Percentiles rank a stretch among this genome's conserved stretches.
phyloP scores from a whole-genome alignment of 495 filamentous ascomycete species.

The Hypomontagnella submonticulosa region DNA sequence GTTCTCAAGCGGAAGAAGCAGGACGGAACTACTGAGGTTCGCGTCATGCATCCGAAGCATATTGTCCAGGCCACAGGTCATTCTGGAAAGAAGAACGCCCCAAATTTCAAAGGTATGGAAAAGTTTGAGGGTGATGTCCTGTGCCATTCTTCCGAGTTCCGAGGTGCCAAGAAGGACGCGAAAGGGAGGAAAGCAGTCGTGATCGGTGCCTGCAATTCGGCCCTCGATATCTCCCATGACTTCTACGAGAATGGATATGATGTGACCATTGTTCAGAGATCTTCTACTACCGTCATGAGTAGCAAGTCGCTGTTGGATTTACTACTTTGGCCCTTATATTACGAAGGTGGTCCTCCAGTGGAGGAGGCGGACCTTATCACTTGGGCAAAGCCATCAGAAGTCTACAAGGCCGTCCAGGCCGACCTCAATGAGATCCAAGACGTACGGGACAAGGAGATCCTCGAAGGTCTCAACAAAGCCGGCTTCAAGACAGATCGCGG shows the following conservation, averaged over 20 bases:
- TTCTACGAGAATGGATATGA: conserved; percentile 82
- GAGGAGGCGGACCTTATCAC: conserved; percentile 72
- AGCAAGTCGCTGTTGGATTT: conserved; percentile 61
- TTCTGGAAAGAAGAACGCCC: conserved; percentile 74
- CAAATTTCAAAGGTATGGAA: conserved; percentile 70
- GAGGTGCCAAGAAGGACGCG: conserved; percentile 62
- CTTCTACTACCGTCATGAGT: conserved; percentile 75
- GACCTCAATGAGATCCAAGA: conserved; percentile 61
- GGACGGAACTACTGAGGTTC: conserved; percentile 62
- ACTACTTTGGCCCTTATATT: conserved; percentile 68
- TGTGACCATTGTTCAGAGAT: conserved; percentile 87
- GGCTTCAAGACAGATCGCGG: conserved; percentile 79
- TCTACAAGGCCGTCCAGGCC: conserved; percentile 66
- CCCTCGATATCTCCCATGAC: conserved; percentile 85
- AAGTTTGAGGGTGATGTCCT: conserved; percentile 68
- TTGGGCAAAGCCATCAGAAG: conserved; percentile 66
- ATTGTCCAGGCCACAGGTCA: conserved; percentile 79
- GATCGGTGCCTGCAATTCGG: conserved; percentile 83
- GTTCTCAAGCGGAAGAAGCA: conserved; percentile 60
- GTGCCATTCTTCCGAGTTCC: conserved; percentile 78
- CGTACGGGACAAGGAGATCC: conserved; percentile 62
- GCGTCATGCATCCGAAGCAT: conserved; percentile 72
- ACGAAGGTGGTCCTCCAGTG: conserved; percentile 67
- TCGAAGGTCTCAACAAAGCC: conserved; percentile 70
- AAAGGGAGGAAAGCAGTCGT: conserved; percentile 76